Evolutionary conservation across 192 early-diverging fungal species (phyloP), one percentile per base, ranked within the genome.

Genomic region (Dissophora ornata): DNA sequence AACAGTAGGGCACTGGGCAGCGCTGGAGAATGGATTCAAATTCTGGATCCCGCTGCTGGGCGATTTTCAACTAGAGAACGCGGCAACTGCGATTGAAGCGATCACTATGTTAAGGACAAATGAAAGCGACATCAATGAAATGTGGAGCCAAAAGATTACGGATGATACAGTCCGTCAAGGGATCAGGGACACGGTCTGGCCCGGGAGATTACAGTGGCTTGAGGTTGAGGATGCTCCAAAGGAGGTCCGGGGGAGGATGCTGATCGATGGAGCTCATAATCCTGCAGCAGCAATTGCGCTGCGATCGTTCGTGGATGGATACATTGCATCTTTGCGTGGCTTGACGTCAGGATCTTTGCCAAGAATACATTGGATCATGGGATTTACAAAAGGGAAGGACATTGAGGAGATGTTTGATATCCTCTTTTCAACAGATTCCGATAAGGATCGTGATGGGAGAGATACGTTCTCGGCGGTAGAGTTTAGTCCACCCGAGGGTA

Each of bases 181-280:
- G 10, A 85, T 98, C 48, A 53, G 79, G 30, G 62, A 77, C 16
- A 90, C 92, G 4, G 65, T 83, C 38, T 96, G 95, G 93, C 93
- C 93, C 0, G 96, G 96, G 13, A 85, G 96, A 4, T 62, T 98
- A 53, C 92, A 96, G 45, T 91, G 88, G 87, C 67, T 91, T 24
- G 51, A 62, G 19, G 22, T 38, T 36, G 58, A 49, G 29, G 22
- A 22, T 15, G 29, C 68, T 3, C 62, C 54, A 5, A 42, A 22
- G 6, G 62, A 77, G 16, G 52, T 87, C 1, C 63, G 73, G 29
- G 71, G 62, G 12, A 65, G 70, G 69, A 58, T 98, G n/a, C 81
- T 96, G 9, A 84, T 94, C 0, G 96, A 98, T 67, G 97, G 97
- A 13, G 95, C 95, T 4, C 97, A 98, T 73, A 98, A 98, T 77